phyloP scores from a whole-genome alignment of 441 rosid species.

The Aleurites moluccanus region DNA sequence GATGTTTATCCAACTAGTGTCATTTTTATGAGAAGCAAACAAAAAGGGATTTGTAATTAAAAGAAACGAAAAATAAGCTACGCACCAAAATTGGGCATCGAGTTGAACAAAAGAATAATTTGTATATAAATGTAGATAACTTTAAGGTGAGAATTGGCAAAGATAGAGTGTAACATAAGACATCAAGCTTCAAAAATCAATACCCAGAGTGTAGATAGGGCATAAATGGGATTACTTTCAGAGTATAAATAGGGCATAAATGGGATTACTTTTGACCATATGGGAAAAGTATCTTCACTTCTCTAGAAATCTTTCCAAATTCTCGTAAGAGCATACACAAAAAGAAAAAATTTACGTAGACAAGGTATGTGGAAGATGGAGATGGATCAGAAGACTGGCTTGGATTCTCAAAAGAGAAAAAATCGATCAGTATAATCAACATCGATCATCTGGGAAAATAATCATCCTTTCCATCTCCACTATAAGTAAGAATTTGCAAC shows the following conservation, averaged over 20 bases:
- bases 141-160: no score
- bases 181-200: neutral
- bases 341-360: neutral
- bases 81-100: no score
- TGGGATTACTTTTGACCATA: neutral
- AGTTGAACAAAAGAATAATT: no score
- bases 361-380: neutral
- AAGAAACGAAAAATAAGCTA: no score
- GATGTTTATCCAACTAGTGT: neutral
- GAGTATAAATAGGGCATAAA: neutral
- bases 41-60: no score
- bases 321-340: neutral
- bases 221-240: neutral
- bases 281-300: neutral
- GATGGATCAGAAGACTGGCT: neutral
- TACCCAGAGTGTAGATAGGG: neutral
- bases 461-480: conserved; percentile 16
- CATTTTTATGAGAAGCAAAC: no score
- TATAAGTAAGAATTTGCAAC: neutral
- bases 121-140: no score
- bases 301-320: neutral
- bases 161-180: neutral
- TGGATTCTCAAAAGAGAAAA: conserved; percentile 12
- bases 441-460: conserved; percentile 15
- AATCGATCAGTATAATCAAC: conserved; percentile 15